Conservation (phyloP, 164 flowering plant genomes). For the Annona squamosa region DNA sequence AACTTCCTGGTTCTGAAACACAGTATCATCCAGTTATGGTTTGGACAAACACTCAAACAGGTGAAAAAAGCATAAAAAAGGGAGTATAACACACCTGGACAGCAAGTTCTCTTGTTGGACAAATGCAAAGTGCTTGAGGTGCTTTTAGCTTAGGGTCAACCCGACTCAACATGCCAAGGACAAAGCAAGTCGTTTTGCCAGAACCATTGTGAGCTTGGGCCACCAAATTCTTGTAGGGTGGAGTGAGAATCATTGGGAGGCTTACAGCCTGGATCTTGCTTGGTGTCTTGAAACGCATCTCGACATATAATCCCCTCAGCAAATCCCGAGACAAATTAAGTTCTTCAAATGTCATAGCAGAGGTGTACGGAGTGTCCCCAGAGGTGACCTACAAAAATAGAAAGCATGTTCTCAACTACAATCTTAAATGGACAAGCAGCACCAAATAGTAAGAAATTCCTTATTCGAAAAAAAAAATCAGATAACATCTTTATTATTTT, state of each 20-base stretch:
- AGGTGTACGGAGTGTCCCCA: slow-evolving; percentile 69
- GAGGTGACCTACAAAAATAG: slow-evolving; percentile 46
- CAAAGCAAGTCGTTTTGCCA: slow-evolving; percentile 94
- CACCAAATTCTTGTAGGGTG: slow-evolving; percentile 67
- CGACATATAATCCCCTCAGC: slow-evolving; percentile 73
- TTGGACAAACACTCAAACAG: background rate
- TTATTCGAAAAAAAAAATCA: too few species aligned
- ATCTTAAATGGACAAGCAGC: too few species aligned
- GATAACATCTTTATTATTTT: too few species aligned
- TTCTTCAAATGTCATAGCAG: slow-evolving; percentile 78
- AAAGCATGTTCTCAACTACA: background rate
- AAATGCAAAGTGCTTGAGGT: slow-evolving; percentile 91
- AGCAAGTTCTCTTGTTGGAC: slow-evolving; percentile 89
- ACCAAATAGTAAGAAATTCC: too few species aligned
- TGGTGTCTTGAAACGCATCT: slow-evolving; percentile 76
- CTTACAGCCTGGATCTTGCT: slow-evolving; percentile 88
- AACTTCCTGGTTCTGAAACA: slow-evolving; percentile 74
- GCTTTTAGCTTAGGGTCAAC: slow-evolving; percentile 52
- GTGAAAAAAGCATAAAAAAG: too few species aligned
- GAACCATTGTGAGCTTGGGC: slow-evolving; percentile 99
- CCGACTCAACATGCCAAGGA: slow-evolving; percentile 92
- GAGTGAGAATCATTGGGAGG: slow-evolving; percentile 88
- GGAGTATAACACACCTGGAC: slow-evolving; percentile 44
- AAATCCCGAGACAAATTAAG: slow-evolving; percentile 66
- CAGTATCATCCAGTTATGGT: background rate